A percentile compares a stretch with the other conserved stretches of the same genome.
Evolutionary conservation across 768 basidiomycete species (phyloP).

Genomic region (Rhodotorula graminis): DNA sequence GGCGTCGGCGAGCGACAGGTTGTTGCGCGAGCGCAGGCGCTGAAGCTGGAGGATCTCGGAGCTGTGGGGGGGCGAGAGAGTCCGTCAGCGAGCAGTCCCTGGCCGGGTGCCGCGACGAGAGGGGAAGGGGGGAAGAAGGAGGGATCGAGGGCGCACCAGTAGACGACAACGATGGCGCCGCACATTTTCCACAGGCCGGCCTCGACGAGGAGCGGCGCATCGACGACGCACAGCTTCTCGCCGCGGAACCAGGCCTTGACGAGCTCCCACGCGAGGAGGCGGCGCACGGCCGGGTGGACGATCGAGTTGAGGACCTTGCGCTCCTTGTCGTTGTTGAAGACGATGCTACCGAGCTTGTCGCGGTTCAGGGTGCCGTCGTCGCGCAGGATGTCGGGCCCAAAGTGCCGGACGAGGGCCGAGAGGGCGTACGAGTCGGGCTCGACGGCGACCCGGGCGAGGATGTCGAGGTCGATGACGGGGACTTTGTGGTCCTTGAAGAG

Average conservation of each 20-base stretch:
- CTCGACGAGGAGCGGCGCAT: constrained; percentile 89
- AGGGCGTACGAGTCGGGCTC: constrained; percentile 74
- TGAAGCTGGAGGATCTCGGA: constrained; percentile 76
- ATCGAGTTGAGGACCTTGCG: constrained; percentile 73
- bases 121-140: no score
- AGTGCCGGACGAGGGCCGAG: constrained; percentile 60
- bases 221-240: constrained; percentile 71
- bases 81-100: no score
- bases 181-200: constrained; percentile 77
- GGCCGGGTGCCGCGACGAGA: no score
- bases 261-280: constrained; percentile 67
- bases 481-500: constrained; percentile 59
- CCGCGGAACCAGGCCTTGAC: constrained; percentile 70
- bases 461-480: constrained; percentile 89
- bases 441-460: constrained; percentile 79
- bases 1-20: constrained; percentile 61
- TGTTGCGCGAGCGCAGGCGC: constrained; percentile 74
- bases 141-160: constrained; percentile 61
- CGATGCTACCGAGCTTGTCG: constrained; percentile 71
- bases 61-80: no score
- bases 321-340: constrained; percentile 69
- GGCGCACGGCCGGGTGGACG: constrained; percentile 83
- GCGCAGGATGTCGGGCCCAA: constrained; percentile 65
- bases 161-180: constrained; percentile 78
- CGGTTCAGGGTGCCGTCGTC: constrained; percentile 72